Evolutionary conservation across 2,329 filamentous ascomycete species (phyloP).

Genomic region (Alternaria rosae): DNA sequence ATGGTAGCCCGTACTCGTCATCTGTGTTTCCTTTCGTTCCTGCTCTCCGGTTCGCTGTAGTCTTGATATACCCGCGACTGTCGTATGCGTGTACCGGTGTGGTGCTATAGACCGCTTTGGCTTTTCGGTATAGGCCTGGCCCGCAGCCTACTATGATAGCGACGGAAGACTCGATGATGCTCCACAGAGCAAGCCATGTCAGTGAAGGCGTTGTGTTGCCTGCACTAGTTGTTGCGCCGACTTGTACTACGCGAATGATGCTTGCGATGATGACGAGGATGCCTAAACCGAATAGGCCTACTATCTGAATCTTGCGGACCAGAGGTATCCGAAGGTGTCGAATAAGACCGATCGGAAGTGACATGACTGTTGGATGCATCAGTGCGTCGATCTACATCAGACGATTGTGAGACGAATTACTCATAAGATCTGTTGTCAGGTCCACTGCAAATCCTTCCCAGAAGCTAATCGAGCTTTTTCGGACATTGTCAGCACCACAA

Average conservation of each 20-base stretch:
- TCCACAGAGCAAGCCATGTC: conserved; percentile 48
- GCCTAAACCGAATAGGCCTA: conserved; percentile 28
- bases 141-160: conserved; percentile 34
- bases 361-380: conserved; percentile 3
- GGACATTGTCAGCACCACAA: conserved; percentile 28
- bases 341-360: conserved; percentile 19
- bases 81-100: background rate
- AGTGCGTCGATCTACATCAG: background rate
- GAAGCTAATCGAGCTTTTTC: conserved; percentile 48
- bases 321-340: conserved; percentile 18
- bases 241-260: conserved; percentile 36
- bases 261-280: conserved; percentile 27
- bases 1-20: background rate
- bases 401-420: conserved; percentile 13
- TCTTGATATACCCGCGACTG: background rate
- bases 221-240: conserved; percentile 29
- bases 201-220: conserved; percentile 29
- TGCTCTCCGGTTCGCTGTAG: background rate
- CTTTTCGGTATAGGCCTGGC: conserved; percentile 6
- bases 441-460: conserved; percentile 45
- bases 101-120: background rate
- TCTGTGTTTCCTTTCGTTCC: background rate
- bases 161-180: conserved; percentile 42
- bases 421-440: conserved; percentile 45
- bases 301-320: conserved; percentile 31